These are phyloP conservation scores for Cucumis cinereus DNA, from an alignment of 306 rosid genomes.

Conservation along the genomic window DNA sequence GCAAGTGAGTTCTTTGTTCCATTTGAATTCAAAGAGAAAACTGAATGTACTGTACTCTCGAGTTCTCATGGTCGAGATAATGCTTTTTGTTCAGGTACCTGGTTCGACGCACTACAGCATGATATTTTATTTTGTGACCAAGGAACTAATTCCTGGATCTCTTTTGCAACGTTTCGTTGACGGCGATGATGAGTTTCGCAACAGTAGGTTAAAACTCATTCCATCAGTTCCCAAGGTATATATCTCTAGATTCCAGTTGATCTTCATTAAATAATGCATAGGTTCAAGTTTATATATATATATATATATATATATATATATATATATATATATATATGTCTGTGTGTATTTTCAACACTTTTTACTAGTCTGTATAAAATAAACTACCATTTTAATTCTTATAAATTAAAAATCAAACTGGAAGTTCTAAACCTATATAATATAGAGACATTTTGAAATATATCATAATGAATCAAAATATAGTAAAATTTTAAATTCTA, in stretches of 20 bases:
- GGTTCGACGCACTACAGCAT: conserved; percentile 90
- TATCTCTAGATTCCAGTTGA: not conserved
- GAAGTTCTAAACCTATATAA: no score
- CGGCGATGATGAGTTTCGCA: conserved; percentile 95
- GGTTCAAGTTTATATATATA: not conserved
- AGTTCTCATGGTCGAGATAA: conserved; percentile 18
- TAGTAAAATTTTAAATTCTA: no score
- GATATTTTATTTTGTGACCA: conserved; percentile 92
- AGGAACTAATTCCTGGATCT: conserved; percentile 72
- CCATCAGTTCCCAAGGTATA: conserved; percentile 96
- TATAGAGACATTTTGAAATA: no score
- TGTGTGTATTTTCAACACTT: no score
- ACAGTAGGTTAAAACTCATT: conserved; percentile 90
- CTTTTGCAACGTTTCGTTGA: conserved; percentile 95
- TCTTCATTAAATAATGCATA: not conserved
- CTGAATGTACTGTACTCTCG: not conserved
- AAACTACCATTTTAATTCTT: no score
- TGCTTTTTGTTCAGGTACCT: conserved; percentile 53
- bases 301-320: no score
- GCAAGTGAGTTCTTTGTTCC: conserved; percentile 57
- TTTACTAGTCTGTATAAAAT: no score
- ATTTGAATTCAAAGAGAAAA: conserved; percentile 5
- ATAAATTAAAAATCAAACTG: no score
- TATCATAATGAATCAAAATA: no score
- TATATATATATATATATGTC: no score